Base-by-base conservation (phyloP, 2,329 filamentous ascomycete genomes). In the Penicillium aurantiogriseum region DNA sequence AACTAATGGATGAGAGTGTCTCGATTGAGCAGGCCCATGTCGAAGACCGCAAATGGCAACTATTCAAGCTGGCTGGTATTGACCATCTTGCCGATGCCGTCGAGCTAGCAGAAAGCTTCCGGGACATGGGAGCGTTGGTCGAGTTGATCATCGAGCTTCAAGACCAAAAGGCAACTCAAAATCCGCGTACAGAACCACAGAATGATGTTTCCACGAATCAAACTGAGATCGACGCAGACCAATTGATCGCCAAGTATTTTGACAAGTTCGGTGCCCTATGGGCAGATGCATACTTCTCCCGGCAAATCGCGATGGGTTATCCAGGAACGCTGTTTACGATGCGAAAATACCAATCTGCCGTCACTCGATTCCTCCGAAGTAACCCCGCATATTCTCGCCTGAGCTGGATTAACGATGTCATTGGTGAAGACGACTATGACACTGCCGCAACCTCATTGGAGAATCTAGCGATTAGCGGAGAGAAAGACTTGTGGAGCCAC, bases 321-420 rank as follows among this genome's bases (percentile, higher is more conserved):
- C 81, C 90, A 43, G 81, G 86, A 63, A 81, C 83, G 2, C 80
- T 97, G 29, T 81, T 99, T 39, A 83, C 66, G 67, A 81, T 70
- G 90, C 90, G 58, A 80, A 87, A 86, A 55, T 89, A 92, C 67
- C 86, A 86, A 63, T 77, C 84, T 50, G 88, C 86, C 67, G 83
- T 96, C 54, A 96, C 91, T 0, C 81, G 82, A 51, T 99, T 92
- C 67, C 80, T 99, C 47, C 85, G 90, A 42, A 87, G 85, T 54
- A 85, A 87, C 62, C 83, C 86, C 0, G 82, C 87, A 60, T 85
- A 91, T 60, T 87, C 88, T 29, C 91, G 91, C 67, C 81, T 99
- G 44, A 87, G 88, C 48, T 99, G 94, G 94, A 96, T 99, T 77
- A 95, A 99, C 71, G 92, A 97, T 70, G 83, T 97, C 8, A 81